Conservation (phyloP, 345 rosid genomes). For the Eucalyptus erythrocorys region DNA sequence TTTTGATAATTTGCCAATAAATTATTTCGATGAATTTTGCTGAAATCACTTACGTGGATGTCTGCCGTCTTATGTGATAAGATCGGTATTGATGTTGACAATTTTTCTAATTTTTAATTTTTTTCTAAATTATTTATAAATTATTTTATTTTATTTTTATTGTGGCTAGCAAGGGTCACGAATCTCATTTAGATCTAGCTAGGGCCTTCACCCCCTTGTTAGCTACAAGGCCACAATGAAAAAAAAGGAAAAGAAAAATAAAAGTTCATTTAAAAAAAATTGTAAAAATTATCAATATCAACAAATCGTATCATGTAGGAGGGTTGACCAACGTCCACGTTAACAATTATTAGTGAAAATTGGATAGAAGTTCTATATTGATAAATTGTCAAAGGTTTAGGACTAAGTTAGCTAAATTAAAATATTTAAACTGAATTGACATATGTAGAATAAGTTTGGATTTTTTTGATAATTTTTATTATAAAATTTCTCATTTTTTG, state of each 20-base stretch:
- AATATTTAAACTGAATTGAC: neutral
- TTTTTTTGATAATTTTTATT: neutral
- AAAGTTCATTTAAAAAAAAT: neutral
- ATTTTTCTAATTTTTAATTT: neutral
- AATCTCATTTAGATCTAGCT: neutral
- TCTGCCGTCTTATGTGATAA: fast-evolving
- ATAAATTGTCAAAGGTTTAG: neutral
- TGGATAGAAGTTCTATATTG: neutral
- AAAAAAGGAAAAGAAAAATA: neutral
- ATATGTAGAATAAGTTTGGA: neutral
- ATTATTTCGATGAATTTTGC: neutral
- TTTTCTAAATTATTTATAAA: neutral
- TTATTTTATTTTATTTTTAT: neutral
- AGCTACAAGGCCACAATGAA: neutral
- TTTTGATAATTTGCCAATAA: neutral
- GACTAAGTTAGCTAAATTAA: neutral
- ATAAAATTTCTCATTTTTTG: neutral
- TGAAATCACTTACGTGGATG: fast-evolving
- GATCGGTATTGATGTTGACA: fast-evolving
- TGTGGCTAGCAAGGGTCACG: fast-evolving
- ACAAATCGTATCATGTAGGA: neutral
- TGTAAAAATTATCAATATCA: neutral
- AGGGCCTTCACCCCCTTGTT: neutral
- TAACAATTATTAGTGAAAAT: neutral
- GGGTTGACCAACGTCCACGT: fast-evolving